phyloP scores from a whole-genome alignment of 305 asterid genomes.

The Petunia hybrid region DNA sequence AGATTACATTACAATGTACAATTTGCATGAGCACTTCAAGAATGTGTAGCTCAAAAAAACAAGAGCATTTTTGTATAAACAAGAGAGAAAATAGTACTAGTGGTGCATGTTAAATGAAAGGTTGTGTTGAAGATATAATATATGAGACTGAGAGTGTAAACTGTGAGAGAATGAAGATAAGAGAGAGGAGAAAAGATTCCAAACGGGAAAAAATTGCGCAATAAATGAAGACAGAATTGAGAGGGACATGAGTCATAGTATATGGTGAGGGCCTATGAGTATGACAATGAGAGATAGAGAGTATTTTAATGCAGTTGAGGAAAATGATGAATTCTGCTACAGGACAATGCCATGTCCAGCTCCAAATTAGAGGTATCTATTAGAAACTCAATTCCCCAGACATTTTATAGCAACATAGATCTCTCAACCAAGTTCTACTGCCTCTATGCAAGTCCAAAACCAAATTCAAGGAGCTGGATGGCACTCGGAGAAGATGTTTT shows the following conservation, averaged over 20 bases:
- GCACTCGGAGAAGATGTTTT: too few species aligned
- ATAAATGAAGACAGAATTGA: constrained; percentile 52
- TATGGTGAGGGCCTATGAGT: constrained; percentile 40
- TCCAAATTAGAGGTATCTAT: background rate
- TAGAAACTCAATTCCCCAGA: too few species aligned
- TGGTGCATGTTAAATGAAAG: constrained; percentile 58
- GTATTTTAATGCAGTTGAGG: background rate
- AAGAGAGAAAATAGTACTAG: constrained; percentile 41
- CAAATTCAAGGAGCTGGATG: too few species aligned
- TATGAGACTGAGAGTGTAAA: constrained; percentile 69
- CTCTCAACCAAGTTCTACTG: too few species aligned
- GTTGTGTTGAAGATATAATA: constrained; percentile 52
- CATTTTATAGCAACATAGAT: too few species aligned
- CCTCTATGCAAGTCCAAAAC: too few species aligned
- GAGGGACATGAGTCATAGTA: constrained; percentile 44
- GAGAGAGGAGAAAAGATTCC: constrained; percentile 44
- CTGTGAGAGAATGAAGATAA: constrained; percentile 26
- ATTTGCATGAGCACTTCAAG: background rate
- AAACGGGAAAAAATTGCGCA: constrained; percentile 28
- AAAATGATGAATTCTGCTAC: constrained; percentile 4
- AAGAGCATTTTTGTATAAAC: background rate
- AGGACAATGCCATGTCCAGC: background rate
- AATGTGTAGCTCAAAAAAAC: background rate
- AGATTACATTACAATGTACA: constrained; percentile 21
- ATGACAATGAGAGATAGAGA: constrained; percentile 37